Percentiles rank a stretch among this genome's conserved stretches.
Conservation (phyloP, 345 rosid species). For the Citrus inodora region DNA sequence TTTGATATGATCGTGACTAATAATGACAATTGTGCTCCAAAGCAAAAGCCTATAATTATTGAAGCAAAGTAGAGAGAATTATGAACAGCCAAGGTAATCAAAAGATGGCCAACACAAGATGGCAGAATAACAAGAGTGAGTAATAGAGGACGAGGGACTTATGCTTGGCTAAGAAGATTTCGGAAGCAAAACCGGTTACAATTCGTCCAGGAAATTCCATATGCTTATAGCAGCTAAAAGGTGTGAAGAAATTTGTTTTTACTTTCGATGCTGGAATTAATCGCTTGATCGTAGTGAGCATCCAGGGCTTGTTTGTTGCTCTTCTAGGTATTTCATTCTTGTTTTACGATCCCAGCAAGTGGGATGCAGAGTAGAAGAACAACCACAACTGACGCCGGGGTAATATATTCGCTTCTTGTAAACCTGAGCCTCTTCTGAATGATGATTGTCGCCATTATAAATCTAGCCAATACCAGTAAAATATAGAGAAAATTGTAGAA, state of each 20-base stretch:
- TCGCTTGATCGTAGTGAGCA: conserved; percentile 6
- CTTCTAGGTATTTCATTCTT: conserved; percentile 36
- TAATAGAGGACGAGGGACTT: conserved; percentile 43
- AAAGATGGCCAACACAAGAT: conserved; percentile 41
- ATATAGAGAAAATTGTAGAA: conserved; percentile 41
- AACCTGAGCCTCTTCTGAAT: conserved; percentile 38
- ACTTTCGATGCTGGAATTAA: neutral
- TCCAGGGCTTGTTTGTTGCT: conserved; percentile 20
- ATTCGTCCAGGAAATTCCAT: conserved; percentile 33
- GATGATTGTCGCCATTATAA: conserved; percentile 43
- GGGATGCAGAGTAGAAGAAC: conserved; percentile 35
- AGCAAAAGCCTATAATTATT: conserved; percentile 47
- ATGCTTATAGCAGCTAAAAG: conserved; percentile 41
- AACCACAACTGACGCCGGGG: conserved; percentile 34
- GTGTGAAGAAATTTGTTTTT: neutral
- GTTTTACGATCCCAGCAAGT: conserved; percentile 34
- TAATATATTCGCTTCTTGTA: conserved; percentile 25
- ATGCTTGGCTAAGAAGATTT: conserved; percentile 39
- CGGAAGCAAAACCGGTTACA: conserved; percentile 34
- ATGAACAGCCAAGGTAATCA: conserved; percentile 43
- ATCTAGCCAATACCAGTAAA: conserved; percentile 45
- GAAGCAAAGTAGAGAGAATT: conserved; percentile 51
- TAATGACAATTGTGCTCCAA: conserved; percentile 51
- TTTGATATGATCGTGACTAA: conserved; percentile 48
- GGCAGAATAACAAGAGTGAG: conserved; percentile 36